A percentile compares a stretch with the other conserved stretches of the same genome.
These are phyloP conservation scores for Cladosporium sp. DNA, from an alignment of 2,329 filamentous ascomycete genomes.

Conservation along the genomic window DNA sequence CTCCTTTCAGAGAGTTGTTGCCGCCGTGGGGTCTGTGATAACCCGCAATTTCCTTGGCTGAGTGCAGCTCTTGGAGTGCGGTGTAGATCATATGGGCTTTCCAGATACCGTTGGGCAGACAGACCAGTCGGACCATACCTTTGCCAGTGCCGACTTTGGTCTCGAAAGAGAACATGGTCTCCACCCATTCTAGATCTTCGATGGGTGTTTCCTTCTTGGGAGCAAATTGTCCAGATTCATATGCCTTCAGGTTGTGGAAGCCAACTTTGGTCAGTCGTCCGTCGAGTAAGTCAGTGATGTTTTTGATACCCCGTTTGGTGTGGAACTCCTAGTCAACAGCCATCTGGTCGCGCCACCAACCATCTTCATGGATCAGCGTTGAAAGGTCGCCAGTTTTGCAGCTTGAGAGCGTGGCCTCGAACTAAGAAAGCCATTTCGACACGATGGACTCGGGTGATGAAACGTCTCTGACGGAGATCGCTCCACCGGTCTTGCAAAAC, in stretches of 20 bases:
- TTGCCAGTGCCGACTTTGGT: constrained; percentile 56
- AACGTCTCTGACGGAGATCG: constrained; percentile 18
- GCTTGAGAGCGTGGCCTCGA: constrained; percentile 29
- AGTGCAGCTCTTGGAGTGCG: constrained; percentile 55
- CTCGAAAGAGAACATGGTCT: constrained; percentile 57
- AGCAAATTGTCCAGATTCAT: constrained; percentile 48
- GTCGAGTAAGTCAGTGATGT: constrained; percentile 45
- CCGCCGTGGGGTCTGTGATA: constrained; percentile 56
- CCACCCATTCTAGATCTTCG: constrained; percentile 45
- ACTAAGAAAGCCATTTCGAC: constrained; percentile 34
- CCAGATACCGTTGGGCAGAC: constrained; percentile 51
- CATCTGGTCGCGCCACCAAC: constrained; percentile 62
- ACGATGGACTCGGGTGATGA: constrained; percentile 29
- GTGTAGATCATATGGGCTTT: constrained; percentile 67
- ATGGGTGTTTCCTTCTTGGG: constrained; percentile 47
- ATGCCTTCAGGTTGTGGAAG: constrained; percentile 33
- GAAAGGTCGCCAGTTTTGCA: constrained; percentile 25
- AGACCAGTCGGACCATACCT: constrained; percentile 57
- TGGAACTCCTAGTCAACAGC: constrained; percentile 58
- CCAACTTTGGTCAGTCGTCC: constrained; percentile 41
- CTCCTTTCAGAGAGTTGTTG: constrained; percentile 62
- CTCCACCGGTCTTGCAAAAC: constrained; percentile 27
- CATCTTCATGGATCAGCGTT: constrained; percentile 45
- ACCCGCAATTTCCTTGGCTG: constrained; percentile 53
- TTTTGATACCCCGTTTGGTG: constrained; percentile 48